A percentile compares a stretch with the other conserved stretches of the same genome.
These are phyloP conservation scores for Alternaria arbusti DNA, from an alignment of 2,329 filamentous ascomycete species.

Conservation along the genomic window DNA sequence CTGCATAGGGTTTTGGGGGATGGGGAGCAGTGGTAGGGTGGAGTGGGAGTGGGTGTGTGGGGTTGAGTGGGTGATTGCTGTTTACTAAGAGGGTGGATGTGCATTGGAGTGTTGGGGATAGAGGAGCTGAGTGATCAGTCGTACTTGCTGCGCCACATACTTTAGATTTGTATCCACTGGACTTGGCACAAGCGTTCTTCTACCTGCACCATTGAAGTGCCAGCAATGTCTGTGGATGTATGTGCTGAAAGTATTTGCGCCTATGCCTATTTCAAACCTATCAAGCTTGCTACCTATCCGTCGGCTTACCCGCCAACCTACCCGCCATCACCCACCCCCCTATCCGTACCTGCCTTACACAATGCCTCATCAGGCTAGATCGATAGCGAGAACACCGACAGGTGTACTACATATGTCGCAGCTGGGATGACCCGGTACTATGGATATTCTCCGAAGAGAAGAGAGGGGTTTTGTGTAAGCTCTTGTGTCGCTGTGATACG, in stretches of 20 bases:
- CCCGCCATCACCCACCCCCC: neutral
- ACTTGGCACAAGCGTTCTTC: no score
- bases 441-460: neutral
- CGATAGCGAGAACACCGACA: neutral
- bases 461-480: neutral
- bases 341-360: neutral
- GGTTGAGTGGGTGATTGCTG: neutral
- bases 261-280: no score
- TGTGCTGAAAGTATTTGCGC: no score
- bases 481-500: neutral
- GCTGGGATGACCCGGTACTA: neutral
- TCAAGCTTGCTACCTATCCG: neutral
- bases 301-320: neutral
- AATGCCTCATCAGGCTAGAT: neutral
- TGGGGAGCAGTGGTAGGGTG: slow-evolving; percentile 10
- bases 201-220: no score
- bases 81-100: neutral
- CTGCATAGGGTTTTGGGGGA: slow-evolving; percentile 69
- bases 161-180: neutral
- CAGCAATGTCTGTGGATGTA: no score
- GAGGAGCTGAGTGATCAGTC: fast-evolving
- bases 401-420: neutral
- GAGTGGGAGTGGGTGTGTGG: neutral
- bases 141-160: neutral
- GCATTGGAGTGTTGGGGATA: neutral